Conservation (phyloP, 495 filamentous ascomycete species). For the Ascobolus immersus region DNA sequence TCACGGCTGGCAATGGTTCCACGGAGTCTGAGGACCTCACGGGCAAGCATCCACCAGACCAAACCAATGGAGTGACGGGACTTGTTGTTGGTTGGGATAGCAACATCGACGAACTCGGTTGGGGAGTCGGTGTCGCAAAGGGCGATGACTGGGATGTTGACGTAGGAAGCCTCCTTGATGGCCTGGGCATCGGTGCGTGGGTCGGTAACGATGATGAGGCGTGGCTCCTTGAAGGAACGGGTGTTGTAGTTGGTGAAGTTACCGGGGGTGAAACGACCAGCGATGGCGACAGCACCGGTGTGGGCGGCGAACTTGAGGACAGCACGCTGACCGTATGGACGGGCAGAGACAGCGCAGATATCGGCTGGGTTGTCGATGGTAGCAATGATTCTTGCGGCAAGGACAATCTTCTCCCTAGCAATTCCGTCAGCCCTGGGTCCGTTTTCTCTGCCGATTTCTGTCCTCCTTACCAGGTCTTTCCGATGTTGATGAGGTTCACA, state of each 20-base stretch:
- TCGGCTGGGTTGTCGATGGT: conserved; percentile 98
- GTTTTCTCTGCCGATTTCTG: not conserved
- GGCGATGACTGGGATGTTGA: conserved; percentile 98
- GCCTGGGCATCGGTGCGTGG: conserved; percentile 98
- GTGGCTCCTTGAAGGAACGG: conserved; percentile 99
- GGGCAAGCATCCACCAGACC: conserved; percentile 98
- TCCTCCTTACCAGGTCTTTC: conserved; percentile 77
- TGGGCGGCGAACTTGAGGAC: conserved; percentile 97
- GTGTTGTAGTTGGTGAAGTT: conserved; percentile 99
- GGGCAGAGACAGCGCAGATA: conserved; percentile 95
- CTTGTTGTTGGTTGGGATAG: conserved; percentile 99
- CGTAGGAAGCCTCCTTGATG: conserved; percentile 98
- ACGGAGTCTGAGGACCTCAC: conserved; percentile 95
- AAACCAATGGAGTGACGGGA: conserved; percentile 93
- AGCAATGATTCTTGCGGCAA: conserved; percentile 93
- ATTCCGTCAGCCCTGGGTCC: not conserved
- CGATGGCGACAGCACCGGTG: conserved; percentile 92
- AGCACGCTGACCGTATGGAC: conserved; percentile 96
- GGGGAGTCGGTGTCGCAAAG: conserved; percentile 98
- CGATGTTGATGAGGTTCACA: conserved; percentile 95
- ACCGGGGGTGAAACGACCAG: conserved; percentile 97
- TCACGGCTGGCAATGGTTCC: conserved; percentile 86
- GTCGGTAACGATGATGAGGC: conserved; percentile 96
- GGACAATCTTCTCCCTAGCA: conserved; percentile 90
- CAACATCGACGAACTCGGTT: conserved; percentile 97